A percentile compares a stretch with the other conserved stretches of the same genome.
These are phyloP conservation scores for Triangularia setosa DNA, from an alignment of 2,329 filamentous ascomycete genomes.

Conservation along the genomic window DNA sequence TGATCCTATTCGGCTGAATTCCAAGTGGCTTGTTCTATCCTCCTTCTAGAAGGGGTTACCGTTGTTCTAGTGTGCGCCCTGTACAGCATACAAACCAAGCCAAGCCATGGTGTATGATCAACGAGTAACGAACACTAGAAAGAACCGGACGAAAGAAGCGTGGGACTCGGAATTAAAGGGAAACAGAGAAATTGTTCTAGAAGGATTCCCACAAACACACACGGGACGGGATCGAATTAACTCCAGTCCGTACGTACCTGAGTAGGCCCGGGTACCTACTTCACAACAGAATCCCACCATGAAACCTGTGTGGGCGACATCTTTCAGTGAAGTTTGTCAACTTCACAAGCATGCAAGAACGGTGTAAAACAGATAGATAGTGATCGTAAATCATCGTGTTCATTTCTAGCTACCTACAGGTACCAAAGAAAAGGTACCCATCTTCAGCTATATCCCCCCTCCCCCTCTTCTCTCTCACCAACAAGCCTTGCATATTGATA, in stretches of 20 bases:
- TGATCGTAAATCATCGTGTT: no score
- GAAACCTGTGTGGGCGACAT: no score
- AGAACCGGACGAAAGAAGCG: background rate
- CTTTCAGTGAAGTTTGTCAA: no score
- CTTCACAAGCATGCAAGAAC: no score
- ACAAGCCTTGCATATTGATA: background rate
- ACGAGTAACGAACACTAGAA: background rate
- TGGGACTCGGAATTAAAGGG: background rate
- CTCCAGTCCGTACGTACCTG: background rate
- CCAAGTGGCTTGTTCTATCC: background rate
- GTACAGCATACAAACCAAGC: background rate
- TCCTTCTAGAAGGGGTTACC: background rate
- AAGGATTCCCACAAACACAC: background rate
- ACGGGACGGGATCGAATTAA: background rate
- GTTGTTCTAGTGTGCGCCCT: background rate
- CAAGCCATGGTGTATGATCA: background rate
- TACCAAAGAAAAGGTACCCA: no score
- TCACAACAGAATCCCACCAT: no score
- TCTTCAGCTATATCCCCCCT: no score
- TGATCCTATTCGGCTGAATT: background rate
- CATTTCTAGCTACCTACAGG: no score
- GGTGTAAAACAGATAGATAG: no score
- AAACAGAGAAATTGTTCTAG: background rate
- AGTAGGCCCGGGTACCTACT: background rate
- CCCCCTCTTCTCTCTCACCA: background rate